Evolutionary conservation across 129 eudicot species (phyloP), one percentile per base, ranked within the genome.

Genomic region (Glebionis coronaria): DNA sequence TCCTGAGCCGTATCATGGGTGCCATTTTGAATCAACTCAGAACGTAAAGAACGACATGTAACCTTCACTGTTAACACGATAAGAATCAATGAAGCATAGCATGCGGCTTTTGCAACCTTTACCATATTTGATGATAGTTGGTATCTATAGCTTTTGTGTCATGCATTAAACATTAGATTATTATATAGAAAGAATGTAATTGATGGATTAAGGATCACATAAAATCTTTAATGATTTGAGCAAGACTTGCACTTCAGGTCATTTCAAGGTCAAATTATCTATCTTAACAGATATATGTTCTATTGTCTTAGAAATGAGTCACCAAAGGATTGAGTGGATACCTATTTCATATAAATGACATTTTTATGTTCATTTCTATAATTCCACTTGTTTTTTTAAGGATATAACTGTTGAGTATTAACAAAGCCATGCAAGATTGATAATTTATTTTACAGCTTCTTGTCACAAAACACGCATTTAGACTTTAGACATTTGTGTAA

Each of bases 21-120:
- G 35, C 87, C 87, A 75, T 82, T 85, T 3, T 81, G 74, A 49
- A 77, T 60, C 40, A 77, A 67, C 56, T 54, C 65, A 13, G 76
- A 59, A 10, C 28, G 80, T 28, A 77, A 56, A 65, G 69, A 4
- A 11, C 85, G 74, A 44, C 79, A 76, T 9, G 74, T 50, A 5
- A 38, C 81, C 35, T 52, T 61, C 1, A 54, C 51, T 15, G 56
- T 71, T 52, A 78, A 45, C 14, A 63, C n/a, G 5, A 71, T 52
- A 18, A 84, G 35, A 54, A 81, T 63, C 29, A 68, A 51, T 5
- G 56, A 58, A 52, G 60, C 67, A 52, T 50, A 57, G 14, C 20
- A 50, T 16, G 35, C 31, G 4, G 15, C 13, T 68, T 53, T 68
- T 42, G 65, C 1, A n/a, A 76, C 45, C 42, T 18, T 76, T 11